Percentiles rank a stretch among this genome's conserved stretches.
Evolutionary conservation across 2,329 filamentous ascomycete genomes (phyloP).

Genomic region (Neobulgaria alba): DNA sequence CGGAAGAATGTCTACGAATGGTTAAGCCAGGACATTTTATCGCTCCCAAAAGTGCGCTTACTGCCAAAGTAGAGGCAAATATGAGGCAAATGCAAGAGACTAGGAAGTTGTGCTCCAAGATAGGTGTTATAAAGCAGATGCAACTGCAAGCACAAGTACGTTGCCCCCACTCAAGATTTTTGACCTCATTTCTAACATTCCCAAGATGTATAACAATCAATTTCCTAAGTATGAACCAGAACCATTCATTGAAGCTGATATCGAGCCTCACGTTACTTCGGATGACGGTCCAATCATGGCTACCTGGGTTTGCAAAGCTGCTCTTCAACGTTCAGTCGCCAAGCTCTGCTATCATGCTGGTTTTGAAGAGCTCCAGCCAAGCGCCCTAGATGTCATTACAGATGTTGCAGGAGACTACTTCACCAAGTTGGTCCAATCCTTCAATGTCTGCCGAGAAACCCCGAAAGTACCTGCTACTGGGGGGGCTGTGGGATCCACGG

Average conservation of each 20-base stretch:
- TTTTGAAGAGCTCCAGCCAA: conserved; percentile 95
- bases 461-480: conserved; percentile 59
- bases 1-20: conserved; percentile 74
- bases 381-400: conserved; percentile 81
- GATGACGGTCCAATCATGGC: conserved; percentile 86
- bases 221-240: conserved; percentile 94
- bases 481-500: conserved; percentile 26
- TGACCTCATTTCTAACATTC: conserved; percentile 8
- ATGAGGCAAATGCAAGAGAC: conserved; percentile 96
- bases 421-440: conserved; percentile 67
- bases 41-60: conserved; percentile 63
- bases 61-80: conserved; percentile 79
- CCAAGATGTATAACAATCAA: conserved; percentile 89
- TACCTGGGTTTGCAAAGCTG: conserved; percentile 69
- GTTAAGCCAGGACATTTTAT: conserved; percentile 68
- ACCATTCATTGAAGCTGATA: conserved; percentile 78
- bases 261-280: conserved; percentile 80
- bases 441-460: conserved; percentile 75
- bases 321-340: conserved; percentile 81
- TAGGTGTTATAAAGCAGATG: conserved; percentile 98
- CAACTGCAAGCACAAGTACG: conserved; percentile 89
- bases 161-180: conserved; percentile 1
- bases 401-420: conserved; percentile 89
- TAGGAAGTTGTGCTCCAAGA: conserved; percentile 89
- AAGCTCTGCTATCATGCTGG: conserved; percentile 95